A percentile compares a stretch with the other conserved stretches of the same genome.
These are phyloP conservation scores for Eleusine coracana DNA, from an alignment of 176 grass and related monocot species.

Conservation along the genomic window DNA sequence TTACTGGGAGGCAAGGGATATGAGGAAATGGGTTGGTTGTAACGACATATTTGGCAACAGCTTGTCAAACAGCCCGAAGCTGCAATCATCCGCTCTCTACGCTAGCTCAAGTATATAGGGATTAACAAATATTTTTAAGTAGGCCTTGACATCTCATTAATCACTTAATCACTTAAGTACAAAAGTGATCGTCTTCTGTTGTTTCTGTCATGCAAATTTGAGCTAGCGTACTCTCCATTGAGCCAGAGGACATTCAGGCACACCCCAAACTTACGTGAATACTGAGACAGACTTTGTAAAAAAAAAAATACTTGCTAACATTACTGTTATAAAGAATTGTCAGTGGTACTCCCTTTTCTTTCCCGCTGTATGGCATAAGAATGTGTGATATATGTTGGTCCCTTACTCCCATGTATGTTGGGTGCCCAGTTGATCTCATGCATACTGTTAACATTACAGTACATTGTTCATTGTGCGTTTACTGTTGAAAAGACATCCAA, in stretches of 20 bases:
- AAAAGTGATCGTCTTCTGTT: conserved; percentile 34
- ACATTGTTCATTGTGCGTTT: too few relatives aligned
- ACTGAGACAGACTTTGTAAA: conserved; percentile 17
- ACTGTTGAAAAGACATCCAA: too few relatives aligned
- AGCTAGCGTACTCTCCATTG: conserved; percentile 35
- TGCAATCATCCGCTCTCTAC: conserved; percentile 24
- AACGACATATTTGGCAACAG: conserved; percentile 76
- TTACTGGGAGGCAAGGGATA: conserved; percentile 80
- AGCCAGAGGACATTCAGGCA: conserved; percentile 7
- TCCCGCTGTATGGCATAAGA: neutral
- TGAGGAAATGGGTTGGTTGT: conserved; percentile 69
- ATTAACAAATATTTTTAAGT: conserved; percentile 10
- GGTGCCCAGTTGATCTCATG: neutral
- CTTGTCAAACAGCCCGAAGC: conserved; percentile 28
- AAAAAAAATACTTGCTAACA: conserved; percentile 25
- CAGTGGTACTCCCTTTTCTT: conserved; percentile 14
- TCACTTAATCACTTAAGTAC: conserved; percentile 49
- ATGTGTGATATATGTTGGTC: too few relatives aligned
- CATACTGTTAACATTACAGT: neutral
- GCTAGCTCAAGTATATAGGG: conserved; percentile 55
- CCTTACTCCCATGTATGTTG: neutral
- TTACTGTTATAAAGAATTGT: conserved; percentile 40
- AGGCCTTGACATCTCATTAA: conserved; percentile 38
- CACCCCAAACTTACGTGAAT: conserved; percentile 21
- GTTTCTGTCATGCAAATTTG: conserved; percentile 28